phyloP scores from a whole-genome alignment of 2,329 filamentous ascomycete species.

The Fusarium sp. region DNA sequence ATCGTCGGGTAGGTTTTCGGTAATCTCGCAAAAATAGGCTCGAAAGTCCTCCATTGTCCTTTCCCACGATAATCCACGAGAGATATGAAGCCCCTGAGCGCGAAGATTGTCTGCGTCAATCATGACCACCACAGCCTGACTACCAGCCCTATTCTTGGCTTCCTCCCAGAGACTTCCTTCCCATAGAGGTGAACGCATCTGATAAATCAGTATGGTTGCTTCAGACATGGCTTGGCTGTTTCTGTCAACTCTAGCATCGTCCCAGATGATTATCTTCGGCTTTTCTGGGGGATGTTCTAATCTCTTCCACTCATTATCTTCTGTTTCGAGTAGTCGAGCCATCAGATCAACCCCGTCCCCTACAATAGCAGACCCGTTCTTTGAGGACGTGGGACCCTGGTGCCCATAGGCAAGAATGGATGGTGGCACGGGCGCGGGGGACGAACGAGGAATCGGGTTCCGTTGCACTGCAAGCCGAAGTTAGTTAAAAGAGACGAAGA shows the following conservation, averaged over 20 bases:
- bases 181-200: neutral
- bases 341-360: neutral
- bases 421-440: no score
- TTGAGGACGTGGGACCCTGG: neutral
- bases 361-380: neutral
- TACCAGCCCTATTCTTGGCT: neutral
- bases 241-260: neutral
- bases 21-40: neutral
- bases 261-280: neutral
- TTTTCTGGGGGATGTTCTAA: neutral
- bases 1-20: neutral
- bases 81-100: neutral
- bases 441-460: neutral
- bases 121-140: neutral
- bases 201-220: neutral
- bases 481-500: neutral
- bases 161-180: neutral
- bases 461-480: neutral
- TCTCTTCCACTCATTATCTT: neutral
- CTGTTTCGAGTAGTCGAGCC: neutral
- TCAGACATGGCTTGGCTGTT: no score
- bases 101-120: slow-evolving; percentile 6
- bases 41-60: slow-evolving; percentile 11
- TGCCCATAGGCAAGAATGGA: neutral
- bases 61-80: slow-evolving; percentile 12